Conservation (phyloP, 345 rosid species). For the Bretschneidera sinensis region DNA sequence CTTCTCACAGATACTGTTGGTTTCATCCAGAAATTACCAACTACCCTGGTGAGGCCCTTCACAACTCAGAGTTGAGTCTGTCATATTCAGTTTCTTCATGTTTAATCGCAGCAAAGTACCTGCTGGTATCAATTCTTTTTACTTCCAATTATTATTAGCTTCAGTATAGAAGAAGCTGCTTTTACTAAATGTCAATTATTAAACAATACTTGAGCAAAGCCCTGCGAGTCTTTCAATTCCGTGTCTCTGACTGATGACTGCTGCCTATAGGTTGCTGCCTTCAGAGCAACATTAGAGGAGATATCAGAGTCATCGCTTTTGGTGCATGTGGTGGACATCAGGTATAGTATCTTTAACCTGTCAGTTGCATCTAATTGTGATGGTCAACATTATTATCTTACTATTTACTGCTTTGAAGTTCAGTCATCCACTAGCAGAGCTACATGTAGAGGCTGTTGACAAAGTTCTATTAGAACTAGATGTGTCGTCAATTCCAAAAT, state of each 20-base stretch:
- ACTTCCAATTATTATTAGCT: background rate
- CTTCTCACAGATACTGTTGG: conserved; percentile 96
- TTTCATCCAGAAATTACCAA: conserved; percentile 95
- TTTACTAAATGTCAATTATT: conserved; percentile 9
- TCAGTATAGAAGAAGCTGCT: conserved; percentile 13
- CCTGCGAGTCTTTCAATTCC: background rate
- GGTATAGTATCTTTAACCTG: conserved; percentile 35
- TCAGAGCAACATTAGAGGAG: conserved; percentile 97
- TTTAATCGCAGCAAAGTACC: conserved; percentile 1
- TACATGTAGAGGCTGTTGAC: conserved; percentile 86
- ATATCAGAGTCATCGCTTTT: conserved; percentile 82
- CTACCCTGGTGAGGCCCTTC: conserved; percentile 66
- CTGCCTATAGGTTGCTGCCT: conserved; percentile 83
- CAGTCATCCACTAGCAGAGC: conserved; percentile 87
- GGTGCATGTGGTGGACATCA: conserved; percentile 95
- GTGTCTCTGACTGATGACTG: background rate
- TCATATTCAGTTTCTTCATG: background rate
- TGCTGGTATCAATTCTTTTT: conserved; percentile 10
- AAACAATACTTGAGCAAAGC: conserved; percentile 6
- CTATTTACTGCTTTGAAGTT: conserved; percentile 17
- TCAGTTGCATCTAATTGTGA: conserved; percentile 3
- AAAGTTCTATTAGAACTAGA: conserved; percentile 80
- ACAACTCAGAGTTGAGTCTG: conserved; percentile 12
- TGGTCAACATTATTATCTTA: conserved; percentile 17
- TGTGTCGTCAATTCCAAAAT: conserved; percentile 70